These are phyloP conservation scores for Hypomyces rosellus DNA, from an alignment of 2,329 filamentous ascomycete genomes.

Conservation along the genomic window DNA sequence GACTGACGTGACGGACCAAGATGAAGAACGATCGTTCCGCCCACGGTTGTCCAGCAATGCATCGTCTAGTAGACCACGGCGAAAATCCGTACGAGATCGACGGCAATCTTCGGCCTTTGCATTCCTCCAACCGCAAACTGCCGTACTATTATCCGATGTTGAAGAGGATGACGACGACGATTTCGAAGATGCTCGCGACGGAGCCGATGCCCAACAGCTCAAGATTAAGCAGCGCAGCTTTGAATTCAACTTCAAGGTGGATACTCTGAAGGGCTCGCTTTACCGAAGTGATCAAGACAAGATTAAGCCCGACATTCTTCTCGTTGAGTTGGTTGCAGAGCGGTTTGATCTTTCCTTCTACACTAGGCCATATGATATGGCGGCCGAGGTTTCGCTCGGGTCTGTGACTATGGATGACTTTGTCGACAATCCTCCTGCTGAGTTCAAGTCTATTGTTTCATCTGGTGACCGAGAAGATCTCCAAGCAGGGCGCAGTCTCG, in stretches of 20 bases:
- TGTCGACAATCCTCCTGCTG: constrained; percentile 77
- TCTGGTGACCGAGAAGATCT: constrained; percentile 69
- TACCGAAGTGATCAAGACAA: constrained; percentile 80
- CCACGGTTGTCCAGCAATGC: constrained; percentile 41
- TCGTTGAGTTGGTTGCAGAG: constrained; percentile 89
- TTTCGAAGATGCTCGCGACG: constrained; percentile 62
- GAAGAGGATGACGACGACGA: constrained; percentile 53
- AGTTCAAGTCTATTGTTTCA: constrained; percentile 97
- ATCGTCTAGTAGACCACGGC: constrained; percentile 37
- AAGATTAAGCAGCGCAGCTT: constrained; percentile 86
- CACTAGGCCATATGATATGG: constrained; percentile 85
- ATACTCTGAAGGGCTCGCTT: constrained; percentile 86
- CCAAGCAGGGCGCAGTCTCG: constrained; percentile 70
- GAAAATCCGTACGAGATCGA: constrained; percentile 41
- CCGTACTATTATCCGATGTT: constrained; percentile 74
- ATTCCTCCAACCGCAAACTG: constrained; percentile 63
- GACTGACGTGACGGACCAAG: not conserved
- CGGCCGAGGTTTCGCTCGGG: constrained; percentile 80
- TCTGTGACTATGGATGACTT: constrained; percentile 90
- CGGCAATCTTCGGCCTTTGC: constrained; percentile 67
- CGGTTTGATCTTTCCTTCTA: constrained; percentile 84
- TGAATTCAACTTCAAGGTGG: constrained; percentile 94
- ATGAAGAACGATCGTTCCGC: constrained; percentile 21
- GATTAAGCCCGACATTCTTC: constrained; percentile 66
- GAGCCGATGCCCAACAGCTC: constrained; percentile 48